A percentile compares a stretch with the other conserved stretches of the same genome.
Conservation (phyloP, 495 filamentous ascomycete genomes). For the Aspergillus haitiensis region DNA sequence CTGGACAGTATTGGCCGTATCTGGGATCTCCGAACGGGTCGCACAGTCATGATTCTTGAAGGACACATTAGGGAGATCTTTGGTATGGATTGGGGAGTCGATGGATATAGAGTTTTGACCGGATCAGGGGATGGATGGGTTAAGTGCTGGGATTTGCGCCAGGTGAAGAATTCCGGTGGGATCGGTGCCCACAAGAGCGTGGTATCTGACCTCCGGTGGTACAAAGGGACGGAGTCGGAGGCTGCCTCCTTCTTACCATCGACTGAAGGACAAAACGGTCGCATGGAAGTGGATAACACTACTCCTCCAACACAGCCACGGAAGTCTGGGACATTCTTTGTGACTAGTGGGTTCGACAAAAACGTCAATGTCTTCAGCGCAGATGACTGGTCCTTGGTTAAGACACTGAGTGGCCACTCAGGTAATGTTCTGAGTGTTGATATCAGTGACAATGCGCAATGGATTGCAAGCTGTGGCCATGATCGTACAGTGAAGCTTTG, state of each 20-base stretch:
- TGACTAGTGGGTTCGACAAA: constrained; percentile 89
- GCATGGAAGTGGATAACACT: constrained; percentile 56
- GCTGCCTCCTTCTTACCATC: constrained; percentile 56
- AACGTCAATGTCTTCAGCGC: constrained; percentile 94
- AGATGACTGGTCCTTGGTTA: constrained; percentile 91
- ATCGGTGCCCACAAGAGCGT: constrained; percentile 91
- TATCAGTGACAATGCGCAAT: constrained; percentile 77
- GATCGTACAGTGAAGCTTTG: constrained; percentile 96
- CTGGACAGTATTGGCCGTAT: constrained; percentile 92
- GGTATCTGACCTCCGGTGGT: constrained; percentile 93
- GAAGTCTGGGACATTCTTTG: constrained; percentile 83
- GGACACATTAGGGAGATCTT: constrained; percentile 93
- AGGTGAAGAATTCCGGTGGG: constrained; percentile 75
- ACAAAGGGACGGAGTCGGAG: constrained; percentile 73
- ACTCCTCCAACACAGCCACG: constrained; percentile 45
- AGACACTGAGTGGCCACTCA: constrained; percentile 84
- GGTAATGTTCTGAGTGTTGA: constrained; percentile 89
- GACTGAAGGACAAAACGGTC: constrained; percentile 58
- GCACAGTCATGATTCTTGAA: constrained; percentile 94
- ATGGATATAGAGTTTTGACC: constrained; percentile 84
- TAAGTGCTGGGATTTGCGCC: constrained; percentile 96
- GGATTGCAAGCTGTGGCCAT: constrained; percentile 91
- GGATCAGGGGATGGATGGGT: constrained; percentile 94
- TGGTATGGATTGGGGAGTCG: constrained; percentile 85
- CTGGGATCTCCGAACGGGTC: constrained; percentile 93